Conservation (phyloP, 768 basidiomycete genomes). For the Suillus placidus region DNA sequence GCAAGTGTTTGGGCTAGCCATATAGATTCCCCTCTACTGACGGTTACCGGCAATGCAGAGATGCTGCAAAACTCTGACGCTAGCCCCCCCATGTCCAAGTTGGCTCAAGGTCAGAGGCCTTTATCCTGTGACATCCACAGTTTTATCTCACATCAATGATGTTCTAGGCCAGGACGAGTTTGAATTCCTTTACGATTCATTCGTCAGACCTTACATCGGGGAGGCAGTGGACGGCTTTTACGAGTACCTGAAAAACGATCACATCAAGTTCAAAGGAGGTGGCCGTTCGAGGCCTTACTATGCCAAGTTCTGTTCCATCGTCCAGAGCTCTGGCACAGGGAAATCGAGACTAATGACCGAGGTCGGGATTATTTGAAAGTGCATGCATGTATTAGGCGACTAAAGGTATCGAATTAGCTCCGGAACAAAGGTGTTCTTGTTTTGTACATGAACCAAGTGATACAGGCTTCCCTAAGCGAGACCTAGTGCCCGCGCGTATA, state of each 20-base stretch:
- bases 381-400: background rate
- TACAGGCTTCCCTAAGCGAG: conserved; percentile 16
- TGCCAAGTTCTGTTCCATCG: conserved; percentile 17
- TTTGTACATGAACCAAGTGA: conserved; percentile 20
- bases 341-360: conserved; percentile 22
- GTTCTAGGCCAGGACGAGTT: background rate
- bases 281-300: background rate
- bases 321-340: conserved; percentile 25
- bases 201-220: conserved; percentile 8
- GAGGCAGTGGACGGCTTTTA: conserved; percentile 20
- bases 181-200: background rate
- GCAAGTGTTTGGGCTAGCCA: background rate
- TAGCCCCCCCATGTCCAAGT: background rate
- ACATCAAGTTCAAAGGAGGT: background rate
- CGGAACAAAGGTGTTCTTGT: conserved; percentile 18
- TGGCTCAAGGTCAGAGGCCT: background rate
- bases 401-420: conserved; percentile 8
- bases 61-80: background rate
- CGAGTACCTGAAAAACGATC: conserved; percentile 19
- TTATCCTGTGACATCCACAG: background rate
- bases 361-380: background rate
- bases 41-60: background rate
- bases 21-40: background rate
- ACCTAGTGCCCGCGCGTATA: conserved; percentile 17
- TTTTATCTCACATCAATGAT: background rate